Conservation (phyloP, 305 asterid genomes). For the Withania somnifera region DNA sequence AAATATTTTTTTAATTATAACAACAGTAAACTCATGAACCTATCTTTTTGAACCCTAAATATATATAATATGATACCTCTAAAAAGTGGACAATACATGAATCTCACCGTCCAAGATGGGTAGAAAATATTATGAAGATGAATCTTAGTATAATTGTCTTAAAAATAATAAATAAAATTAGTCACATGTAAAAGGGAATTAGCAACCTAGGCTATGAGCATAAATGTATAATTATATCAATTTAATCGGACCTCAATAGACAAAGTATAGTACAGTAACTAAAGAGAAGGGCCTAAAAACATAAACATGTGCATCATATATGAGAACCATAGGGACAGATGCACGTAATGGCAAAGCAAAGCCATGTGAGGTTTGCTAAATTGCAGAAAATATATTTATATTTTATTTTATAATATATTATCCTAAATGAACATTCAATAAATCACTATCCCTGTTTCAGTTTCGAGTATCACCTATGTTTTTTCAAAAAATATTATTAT, state of each 20-base stretch:
- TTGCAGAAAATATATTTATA: constrained; percentile 6
- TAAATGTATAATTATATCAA: not conserved
- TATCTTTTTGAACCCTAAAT: no score
- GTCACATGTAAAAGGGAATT: not conserved
- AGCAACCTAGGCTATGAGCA: not conserved
- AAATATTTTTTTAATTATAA: not conserved
- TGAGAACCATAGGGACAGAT: constrained; percentile 21
- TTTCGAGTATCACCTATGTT: not conserved
- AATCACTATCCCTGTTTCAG: not conserved
- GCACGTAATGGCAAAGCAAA: constrained; percentile 30
- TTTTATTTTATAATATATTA: not conserved
- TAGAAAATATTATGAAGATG: not conserved
- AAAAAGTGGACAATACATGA: not conserved
- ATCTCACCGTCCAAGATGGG: not conserved
- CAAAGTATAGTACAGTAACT: not conserved
- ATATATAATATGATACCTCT: not conserved
- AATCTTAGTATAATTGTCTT: not conserved
- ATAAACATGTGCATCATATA: constrained; percentile 44
- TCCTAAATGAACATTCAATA: constrained; percentile 4
- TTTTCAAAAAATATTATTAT: no score
- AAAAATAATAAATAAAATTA: no score
- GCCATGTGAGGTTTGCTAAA: constrained; percentile 33
- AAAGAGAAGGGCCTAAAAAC: constrained; percentile 18
- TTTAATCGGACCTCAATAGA: not conserved
- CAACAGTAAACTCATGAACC: not conserved